phyloP scores from a whole-genome alignment of 805 yeast species.

The Pichia kluyveri region DNA sequence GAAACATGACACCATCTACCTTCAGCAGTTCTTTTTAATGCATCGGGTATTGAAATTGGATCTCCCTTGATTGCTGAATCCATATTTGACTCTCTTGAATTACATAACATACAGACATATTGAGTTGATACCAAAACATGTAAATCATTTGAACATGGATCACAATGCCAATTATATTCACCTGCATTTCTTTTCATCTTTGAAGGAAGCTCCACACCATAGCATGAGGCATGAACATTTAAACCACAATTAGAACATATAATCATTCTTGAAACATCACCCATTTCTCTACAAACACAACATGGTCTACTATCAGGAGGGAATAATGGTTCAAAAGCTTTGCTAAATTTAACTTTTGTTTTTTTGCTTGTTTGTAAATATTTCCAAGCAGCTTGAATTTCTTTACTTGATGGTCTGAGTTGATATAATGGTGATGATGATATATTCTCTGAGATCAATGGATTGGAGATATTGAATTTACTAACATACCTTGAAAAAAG shows the following conservation, averaged over 20 bases:
- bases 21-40: constrained; percentile 54
- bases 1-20: constrained; percentile 73
- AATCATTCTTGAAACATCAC: constrained; percentile 31
- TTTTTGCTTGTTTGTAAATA: constrained; percentile 11
- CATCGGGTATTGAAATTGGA: constrained; percentile 43
- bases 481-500: constrained; percentile 18
- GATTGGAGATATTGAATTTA: constrained; percentile 18
- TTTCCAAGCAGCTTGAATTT: constrained; percentile 16
- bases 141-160: constrained; percentile 62
- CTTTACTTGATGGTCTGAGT: constrained; percentile 15
- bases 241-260: constrained; percentile 61
- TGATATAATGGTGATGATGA: constrained; percentile 13
- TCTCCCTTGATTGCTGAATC: constrained; percentile 36
- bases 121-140: constrained; percentile 49
- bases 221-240: constrained; percentile 61
- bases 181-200: constrained; percentile 6
- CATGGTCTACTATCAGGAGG: constrained; percentile 33
- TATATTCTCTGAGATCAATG: constrained; percentile 11
- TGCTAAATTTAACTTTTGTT: constrained; percentile 4
- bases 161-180: constrained; percentile 64
- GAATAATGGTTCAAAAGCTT: constrained; percentile 14
- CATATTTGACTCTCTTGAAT: constrained; percentile 39
- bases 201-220: constrained; percentile 36
- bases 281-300: constrained; percentile 44
- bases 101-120: constrained; percentile 62